Conservation (phyloP, 257 asterid genomes). For the Przewalskia tangutica region DNA sequence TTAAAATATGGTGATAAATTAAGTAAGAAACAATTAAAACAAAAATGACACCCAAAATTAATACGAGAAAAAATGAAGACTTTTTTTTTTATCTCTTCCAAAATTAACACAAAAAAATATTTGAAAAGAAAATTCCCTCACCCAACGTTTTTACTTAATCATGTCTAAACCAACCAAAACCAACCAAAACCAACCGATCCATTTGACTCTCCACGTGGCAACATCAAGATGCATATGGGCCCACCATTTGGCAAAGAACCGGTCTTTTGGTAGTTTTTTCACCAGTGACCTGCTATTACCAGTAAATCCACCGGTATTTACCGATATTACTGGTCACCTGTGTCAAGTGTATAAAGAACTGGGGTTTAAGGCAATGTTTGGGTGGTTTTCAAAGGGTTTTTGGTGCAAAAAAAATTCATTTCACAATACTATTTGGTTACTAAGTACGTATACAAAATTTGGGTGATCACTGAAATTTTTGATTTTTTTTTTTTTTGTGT, state of each 20-base stretch:
- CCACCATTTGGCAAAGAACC: conserved; percentile 27
- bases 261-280: conserved; percentile 46
- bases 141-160: conserved; percentile 56
- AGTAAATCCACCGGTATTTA: conserved; percentile 23
- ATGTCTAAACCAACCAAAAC: conserved; percentile 18
- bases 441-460: background rate
- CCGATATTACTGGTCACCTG: conserved; percentile 37
- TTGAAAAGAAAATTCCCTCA: conserved; percentile 35
- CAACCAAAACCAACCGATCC: conserved; percentile 36
- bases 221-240: conserved; percentile 18
- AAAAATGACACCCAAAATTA: too few relatives aligned
- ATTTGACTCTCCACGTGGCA: conserved; percentile 44
- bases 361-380: conserved; percentile 50
- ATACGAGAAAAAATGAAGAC: too few relatives aligned
- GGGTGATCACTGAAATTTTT: background rate
- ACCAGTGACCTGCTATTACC: conserved; percentile 36
- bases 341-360: conserved; percentile 51
- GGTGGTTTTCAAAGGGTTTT: conserved; percentile 54
- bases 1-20: too few relatives aligned
- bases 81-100: too few relatives aligned
- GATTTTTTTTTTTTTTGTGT: background rate
- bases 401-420: background rate
- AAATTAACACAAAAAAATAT: conserved; percentile 5
- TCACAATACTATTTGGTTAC: conserved; percentile 3
- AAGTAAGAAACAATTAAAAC: too few relatives aligned